phyloP scores from a whole-genome alignment of 345 rosid genomes.

The Combretum micranthum region DNA sequence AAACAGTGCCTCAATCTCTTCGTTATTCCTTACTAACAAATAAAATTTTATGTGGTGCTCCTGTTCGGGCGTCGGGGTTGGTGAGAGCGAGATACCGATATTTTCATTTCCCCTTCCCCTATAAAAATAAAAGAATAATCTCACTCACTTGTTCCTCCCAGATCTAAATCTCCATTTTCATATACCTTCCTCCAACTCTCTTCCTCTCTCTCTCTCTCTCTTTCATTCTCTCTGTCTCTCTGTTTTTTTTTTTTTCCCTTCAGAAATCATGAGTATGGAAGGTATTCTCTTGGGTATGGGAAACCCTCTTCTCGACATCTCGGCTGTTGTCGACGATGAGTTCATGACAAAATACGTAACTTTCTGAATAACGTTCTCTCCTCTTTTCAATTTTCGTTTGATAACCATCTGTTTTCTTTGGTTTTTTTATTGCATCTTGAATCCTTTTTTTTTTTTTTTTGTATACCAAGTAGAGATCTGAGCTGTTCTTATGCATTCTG shows the following conservation, averaged over 20 bases:
- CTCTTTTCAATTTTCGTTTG: background rate
- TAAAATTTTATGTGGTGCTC: no score
- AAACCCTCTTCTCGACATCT: conserved; percentile 96
- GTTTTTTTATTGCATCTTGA: background rate
- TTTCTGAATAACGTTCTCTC: background rate
- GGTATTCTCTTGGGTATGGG: conserved; percentile 87
- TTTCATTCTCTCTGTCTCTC: background rate
- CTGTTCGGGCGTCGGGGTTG: no score
- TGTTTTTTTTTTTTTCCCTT: background rate
- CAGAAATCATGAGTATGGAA: conserved; percentile 45
- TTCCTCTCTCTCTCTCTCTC: background rate
- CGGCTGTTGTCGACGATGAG: conserved; percentile 81
- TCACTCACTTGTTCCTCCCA: no score
- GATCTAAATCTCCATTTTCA: no score
- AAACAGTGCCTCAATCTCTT: no score
- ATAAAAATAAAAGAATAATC: no score
- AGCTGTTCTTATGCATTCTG: no score
- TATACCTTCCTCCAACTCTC: background rate
- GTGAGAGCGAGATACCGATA: no score
- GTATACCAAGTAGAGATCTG: no score
- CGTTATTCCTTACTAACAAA: no score
- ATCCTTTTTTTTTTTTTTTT: background rate
- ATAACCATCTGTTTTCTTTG: background rate
- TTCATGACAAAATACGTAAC: conserved; percentile 60
- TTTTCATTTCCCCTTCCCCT: no score